Percentiles rank a stretch among this genome's conserved stretches.
Conservation (phyloP, 176 grass and related monocot species). For the Lolium rigidum region DNA sequence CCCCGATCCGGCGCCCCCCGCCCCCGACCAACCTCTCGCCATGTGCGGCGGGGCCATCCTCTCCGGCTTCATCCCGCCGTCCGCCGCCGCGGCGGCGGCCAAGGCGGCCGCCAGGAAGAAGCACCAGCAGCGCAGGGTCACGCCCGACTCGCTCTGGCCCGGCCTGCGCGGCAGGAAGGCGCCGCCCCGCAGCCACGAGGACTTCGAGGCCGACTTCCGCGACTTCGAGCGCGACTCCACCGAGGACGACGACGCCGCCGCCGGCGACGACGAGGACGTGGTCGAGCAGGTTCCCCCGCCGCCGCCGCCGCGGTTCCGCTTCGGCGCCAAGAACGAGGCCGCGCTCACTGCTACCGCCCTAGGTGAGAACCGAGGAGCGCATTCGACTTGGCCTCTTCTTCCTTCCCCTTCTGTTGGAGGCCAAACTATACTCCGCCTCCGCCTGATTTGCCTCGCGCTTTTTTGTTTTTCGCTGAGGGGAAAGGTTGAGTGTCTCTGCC, state of each 20-base stretch:
- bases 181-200: background rate
- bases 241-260: slow-evolving; percentile 45
- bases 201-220: slow-evolving; percentile 78
- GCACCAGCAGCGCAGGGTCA: slow-evolving; percentile 13
- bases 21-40: background rate
- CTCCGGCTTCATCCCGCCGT: slow-evolving; percentile 66
- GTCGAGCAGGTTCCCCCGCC: slow-evolving; percentile 42
- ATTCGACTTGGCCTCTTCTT: slow-evolving; percentile 13
- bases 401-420: background rate
- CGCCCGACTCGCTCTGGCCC: slow-evolving; percentile 52
- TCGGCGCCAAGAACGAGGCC: background rate
- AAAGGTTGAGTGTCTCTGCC: background rate
- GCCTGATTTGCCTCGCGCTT: no score
- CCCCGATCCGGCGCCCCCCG: background rate
- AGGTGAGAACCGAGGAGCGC: slow-evolving; percentile 38
- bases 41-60: slow-evolving; percentile 89
- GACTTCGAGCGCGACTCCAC: slow-evolving; percentile 53
- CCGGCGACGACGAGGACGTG: background rate
- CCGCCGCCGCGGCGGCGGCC: slow-evolving; percentile 11
- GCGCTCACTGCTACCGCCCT: background rate
- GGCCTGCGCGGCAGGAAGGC: slow-evolving; percentile 19
- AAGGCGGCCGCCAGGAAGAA: slow-evolving; percentile 33
- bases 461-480: no score
- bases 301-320: slow-evolving; percentile 3
- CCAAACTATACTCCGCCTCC: background rate